A percentile compares a stretch with the other conserved stretches of the same genome.
Evolutionary conservation across 2,329 filamentous ascomycete species (phyloP).

Genomic region (Mycosphaerella sp.): DNA sequence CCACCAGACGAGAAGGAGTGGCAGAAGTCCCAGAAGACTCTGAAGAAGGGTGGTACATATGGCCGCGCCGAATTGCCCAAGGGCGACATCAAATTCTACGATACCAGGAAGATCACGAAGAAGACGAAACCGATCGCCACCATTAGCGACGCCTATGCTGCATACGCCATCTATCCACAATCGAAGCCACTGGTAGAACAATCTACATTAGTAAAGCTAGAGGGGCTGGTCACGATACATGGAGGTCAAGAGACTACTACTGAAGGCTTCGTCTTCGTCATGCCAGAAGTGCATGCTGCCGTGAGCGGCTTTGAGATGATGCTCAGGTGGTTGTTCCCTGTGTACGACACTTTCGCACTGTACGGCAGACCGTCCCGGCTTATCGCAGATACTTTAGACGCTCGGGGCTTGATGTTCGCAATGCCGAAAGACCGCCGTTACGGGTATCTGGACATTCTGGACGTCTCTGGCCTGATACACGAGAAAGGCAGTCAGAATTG

Average conservation of each 20-base stretch:
- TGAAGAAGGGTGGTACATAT: conserved; percentile 78
- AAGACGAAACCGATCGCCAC: conserved; percentile 86
- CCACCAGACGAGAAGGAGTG: conserved; percentile 92
- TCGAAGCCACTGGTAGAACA: conserved; percentile 89
- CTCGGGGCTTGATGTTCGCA: conserved; percentile 92
- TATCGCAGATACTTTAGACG: conserved; percentile 78
- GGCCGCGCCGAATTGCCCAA: conserved; percentile 68
- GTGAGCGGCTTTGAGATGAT: conserved; percentile 94
- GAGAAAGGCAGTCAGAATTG: conserved; percentile 69
- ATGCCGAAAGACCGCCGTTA: conserved; percentile 86
- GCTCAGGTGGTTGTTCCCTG: conserved; percentile 84
- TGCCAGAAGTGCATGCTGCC: conserved; percentile 90
- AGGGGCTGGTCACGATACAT: conserved; percentile 85
- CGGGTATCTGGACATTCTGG: conserved; percentile 82
- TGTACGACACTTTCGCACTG: conserved; percentile 84
- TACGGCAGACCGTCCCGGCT: conserved; percentile 85
- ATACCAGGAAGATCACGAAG: conserved; percentile 82
- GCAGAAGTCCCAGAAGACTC: conserved; percentile 71
- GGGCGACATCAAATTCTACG: conserved; percentile 92
- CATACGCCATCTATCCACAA: conserved; percentile 93
- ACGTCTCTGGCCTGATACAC: conserved; percentile 74
- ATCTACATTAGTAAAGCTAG: conserved; percentile 88
- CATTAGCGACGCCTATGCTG: conserved; percentile 82
- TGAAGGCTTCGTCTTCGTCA: conserved; percentile 95
- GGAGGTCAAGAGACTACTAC: conserved; percentile 63